Evolutionary conservation across 1,284 basidiomycete genomes (phyloP).

Genomic region (Pholiota adiposa): DNA sequence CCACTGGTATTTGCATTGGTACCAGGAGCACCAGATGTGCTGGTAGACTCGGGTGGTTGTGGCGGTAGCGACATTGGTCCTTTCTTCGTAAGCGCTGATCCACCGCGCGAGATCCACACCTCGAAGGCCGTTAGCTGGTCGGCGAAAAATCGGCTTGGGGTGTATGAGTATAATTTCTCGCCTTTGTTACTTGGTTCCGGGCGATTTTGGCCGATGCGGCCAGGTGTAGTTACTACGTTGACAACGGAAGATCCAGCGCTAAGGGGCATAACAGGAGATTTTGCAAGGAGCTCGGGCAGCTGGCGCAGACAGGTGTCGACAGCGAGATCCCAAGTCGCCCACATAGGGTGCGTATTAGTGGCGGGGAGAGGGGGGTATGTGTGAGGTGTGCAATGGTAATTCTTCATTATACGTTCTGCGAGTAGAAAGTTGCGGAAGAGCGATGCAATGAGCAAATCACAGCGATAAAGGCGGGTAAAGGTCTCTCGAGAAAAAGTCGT

Average conservation of each 20-base stretch:
- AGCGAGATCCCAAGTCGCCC: slow-evolving; percentile 97
- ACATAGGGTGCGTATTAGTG: slow-evolving; percentile 94
- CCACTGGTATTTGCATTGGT: too few species aligned
- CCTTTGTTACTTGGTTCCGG: neutral
- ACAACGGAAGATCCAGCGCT: slow-evolving; percentile 10
- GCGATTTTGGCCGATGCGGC: slow-evolving; percentile 39
- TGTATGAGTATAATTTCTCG: slow-evolving; percentile 66
- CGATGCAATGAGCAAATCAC: slow-evolving; percentile 95
- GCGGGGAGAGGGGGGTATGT: slow-evolving; percentile 93
- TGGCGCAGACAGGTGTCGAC: slow-evolving; percentile 96
- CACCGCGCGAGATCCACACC: slow-evolving; percentile 95
- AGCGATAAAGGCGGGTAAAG: slow-evolving; percentile 94
- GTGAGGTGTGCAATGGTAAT: slow-evolving; percentile 96
- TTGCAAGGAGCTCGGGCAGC: slow-evolving; percentile 84
- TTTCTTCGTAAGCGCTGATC: slow-evolving; percentile 78
- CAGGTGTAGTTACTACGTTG: slow-evolving; percentile 36
- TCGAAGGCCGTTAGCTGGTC: slow-evolving; percentile 98
- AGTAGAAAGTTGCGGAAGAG: slow-evolving; percentile 97
- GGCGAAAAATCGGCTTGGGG: slow-evolving; percentile 93
- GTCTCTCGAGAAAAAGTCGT: slow-evolving; percentile 93
- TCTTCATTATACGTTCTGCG: slow-evolving; percentile 98
- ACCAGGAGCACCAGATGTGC: slow-evolving; percentile 22
- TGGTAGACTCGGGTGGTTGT: slow-evolving; percentile 25
- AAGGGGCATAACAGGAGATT: slow-evolving; percentile 48
- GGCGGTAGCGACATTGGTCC: slow-evolving; percentile 72